Percentiles rank a stretch among this genome's conserved stretches.
phyloP scores from a whole-genome alignment of 805 yeast genomes.

The Wickerhamiella domercqiae region DNA sequence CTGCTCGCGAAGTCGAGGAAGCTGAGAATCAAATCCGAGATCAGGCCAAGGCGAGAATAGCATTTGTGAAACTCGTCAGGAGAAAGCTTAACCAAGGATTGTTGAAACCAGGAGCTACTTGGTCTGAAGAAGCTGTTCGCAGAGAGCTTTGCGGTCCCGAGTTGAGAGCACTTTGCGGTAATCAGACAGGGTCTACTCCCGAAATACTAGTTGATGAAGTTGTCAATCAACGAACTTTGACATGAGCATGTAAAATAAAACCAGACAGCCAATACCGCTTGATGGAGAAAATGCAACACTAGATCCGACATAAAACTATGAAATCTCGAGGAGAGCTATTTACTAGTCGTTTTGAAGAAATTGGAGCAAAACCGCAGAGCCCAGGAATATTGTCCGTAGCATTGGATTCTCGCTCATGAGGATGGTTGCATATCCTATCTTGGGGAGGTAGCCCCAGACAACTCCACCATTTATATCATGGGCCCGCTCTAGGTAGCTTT shows the following conservation, averaged over 20 bases:
- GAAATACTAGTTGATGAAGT: slow-evolving; percentile 38
- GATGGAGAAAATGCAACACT: not conserved
- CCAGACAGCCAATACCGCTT: too few species aligned
- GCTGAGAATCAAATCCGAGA: too few species aligned
- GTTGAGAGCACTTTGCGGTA: not conserved
- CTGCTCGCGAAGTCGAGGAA: too few species aligned
- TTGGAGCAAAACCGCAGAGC: slow-evolving; percentile 55
- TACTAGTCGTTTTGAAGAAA: slow-evolving; percentile 40
- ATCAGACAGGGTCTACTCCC: not conserved
- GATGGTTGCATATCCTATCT: slow-evolving; percentile 80
- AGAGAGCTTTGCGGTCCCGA: not conserved
- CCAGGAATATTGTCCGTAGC: slow-evolving; percentile 65
- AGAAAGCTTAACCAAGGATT: not conserved
- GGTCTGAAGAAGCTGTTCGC: not conserved
- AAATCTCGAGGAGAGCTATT: not conserved
- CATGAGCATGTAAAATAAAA: too few species aligned
- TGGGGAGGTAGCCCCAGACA: slow-evolving; percentile 85
- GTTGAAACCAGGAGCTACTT: not conserved
- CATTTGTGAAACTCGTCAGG: not conserved
- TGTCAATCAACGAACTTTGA: slow-evolving; percentile 43
- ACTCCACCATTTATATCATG: slow-evolving; percentile 66
- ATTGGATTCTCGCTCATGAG: slow-evolving; percentile 77
- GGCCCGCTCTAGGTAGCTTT: slow-evolving; percentile 59
- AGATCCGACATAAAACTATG: not conserved
- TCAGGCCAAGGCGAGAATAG: too few species aligned